These are phyloP conservation scores for Setomelanomma holmii DNA, from an alignment of 2,329 filamentous ascomycete genomes.

Conservation along the genomic window DNA sequence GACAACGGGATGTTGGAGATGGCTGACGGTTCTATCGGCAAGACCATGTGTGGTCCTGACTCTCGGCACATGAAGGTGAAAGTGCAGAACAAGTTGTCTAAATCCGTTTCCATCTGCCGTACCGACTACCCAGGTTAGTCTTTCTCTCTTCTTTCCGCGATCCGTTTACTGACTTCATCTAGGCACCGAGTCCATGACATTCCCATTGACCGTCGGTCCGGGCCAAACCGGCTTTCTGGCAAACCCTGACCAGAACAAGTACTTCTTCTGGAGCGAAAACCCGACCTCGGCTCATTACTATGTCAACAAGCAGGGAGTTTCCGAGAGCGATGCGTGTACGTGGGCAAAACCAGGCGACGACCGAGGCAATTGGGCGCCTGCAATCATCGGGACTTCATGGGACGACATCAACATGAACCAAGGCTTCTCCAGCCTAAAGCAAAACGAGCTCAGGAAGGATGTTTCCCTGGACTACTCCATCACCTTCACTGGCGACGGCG, in stretches of 20 bases:
- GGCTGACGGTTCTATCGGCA: slow-evolving; percentile 57
- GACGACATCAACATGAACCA: slow-evolving; percentile 51
- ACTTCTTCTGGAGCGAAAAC: slow-evolving; percentile 79
- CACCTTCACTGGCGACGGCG: slow-evolving; percentile 72
- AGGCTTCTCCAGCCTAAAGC: slow-evolving; percentile 84
- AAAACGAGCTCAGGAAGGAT: slow-evolving; percentile 76
- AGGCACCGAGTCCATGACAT: slow-evolving; percentile 82
- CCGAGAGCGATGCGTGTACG: slow-evolving; percentile 72
- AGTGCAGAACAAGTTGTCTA: slow-evolving; percentile 75
- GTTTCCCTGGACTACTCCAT: slow-evolving; percentile 79
- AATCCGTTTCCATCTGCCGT: slow-evolving; percentile 79
- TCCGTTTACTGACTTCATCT: slow-evolving; percentile 8
- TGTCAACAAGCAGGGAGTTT: slow-evolving; percentile 81
- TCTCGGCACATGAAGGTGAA: slow-evolving; percentile 68
- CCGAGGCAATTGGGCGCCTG: slow-evolving; percentile 83
- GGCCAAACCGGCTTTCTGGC: slow-evolving; percentile 70
- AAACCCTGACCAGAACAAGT: slow-evolving; percentile 74
- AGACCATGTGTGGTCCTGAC: slow-evolving; percentile 77
- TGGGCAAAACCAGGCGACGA: slow-evolving; percentile 71
- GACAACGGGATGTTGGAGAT: slow-evolving; percentile 80
- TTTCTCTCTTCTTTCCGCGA: too few relatives aligned
- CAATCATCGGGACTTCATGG: slow-evolving; percentile 83
- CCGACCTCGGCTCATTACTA: slow-evolving; percentile 94
- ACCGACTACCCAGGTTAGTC: slow-evolving; percentile 87
- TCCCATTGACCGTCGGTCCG: slow-evolving; percentile 71